Evolutionary conservation across 2,329 filamentous ascomycete genomes (phyloP).

Genomic region (Phoma herbarum): DNA sequence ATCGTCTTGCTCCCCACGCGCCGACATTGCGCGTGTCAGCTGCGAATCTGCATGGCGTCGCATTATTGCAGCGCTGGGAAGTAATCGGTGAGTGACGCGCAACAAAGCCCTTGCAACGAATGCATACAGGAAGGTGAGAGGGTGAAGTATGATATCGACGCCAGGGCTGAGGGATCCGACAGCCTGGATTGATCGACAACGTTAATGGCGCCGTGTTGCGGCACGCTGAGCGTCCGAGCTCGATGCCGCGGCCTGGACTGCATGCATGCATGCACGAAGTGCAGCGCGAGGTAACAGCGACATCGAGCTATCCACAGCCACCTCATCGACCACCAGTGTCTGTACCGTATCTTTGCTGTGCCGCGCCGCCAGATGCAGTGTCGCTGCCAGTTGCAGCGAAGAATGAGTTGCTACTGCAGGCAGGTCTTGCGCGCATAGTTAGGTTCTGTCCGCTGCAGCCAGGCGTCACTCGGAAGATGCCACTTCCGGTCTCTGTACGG

Average conservation of each 20-base stretch:
- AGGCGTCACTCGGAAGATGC: slow-evolving; percentile 7
- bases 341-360: background rate
- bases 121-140: slow-evolving; percentile 13
- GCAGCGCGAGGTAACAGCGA: background rate
- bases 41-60: slow-evolving; percentile 5
- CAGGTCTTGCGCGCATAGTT: slow-evolving; percentile 2
- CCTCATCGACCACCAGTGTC: slow-evolving; percentile 1
- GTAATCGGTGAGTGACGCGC: slow-evolving; percentile 9
- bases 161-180: slow-evolving; percentile 19
- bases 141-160: slow-evolving; percentile 14
- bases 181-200: slow-evolving; percentile 24
- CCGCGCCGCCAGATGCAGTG: background rate
- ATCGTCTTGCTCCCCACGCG: slow-evolving; percentile 5
- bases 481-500: slow-evolving; percentile 7
- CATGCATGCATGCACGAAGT: slow-evolving; percentile 7
- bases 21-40: slow-evolving; percentile 17
- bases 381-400: background rate
- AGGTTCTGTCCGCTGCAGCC: slow-evolving; percentile 5
- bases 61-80: background rate
- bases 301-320: slow-evolving; percentile 1
- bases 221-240: slow-evolving; percentile 14
- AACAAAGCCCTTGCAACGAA: slow-evolving; percentile 1
- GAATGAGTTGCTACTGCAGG: background rate
- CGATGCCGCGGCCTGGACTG: slow-evolving; percentile 3
- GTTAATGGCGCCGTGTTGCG: slow-evolving; percentile 18